phyloP scores from a whole-genome alignment of 441 rosid genomes.

The Mallotus japonicus region DNA sequence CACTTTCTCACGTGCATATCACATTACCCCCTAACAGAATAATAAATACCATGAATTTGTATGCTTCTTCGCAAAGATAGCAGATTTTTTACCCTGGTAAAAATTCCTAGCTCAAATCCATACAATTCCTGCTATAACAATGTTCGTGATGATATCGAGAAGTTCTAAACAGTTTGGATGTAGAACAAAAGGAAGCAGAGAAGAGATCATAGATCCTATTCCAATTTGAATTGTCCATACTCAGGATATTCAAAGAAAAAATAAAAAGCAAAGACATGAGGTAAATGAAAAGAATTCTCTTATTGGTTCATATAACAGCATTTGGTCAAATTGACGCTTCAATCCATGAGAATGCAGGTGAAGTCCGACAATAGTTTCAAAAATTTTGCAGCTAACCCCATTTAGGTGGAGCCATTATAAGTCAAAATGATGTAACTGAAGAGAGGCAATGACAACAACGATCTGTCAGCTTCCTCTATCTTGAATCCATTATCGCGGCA shows the following conservation, averaged over 20 bases:
- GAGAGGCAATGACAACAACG: constrained; percentile 9
- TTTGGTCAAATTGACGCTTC: constrained; percentile 4
- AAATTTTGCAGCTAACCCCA: constrained; percentile 13
- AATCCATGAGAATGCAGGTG: not conserved
- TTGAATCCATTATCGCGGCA: constrained; percentile 57
- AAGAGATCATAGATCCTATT: not conserved
- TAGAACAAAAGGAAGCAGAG: too few species aligned
- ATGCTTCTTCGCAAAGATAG: not conserved
- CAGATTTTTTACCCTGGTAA: not conserved
- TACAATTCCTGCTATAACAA: not conserved
- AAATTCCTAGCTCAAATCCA: not conserved
- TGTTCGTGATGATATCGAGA: too few species aligned
- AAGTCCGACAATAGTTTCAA: constrained; percentile 7
- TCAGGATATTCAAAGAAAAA: not conserved
- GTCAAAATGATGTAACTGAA: constrained; percentile 17
- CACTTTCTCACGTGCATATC: constrained; percentile 27
- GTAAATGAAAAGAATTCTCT: not conserved
- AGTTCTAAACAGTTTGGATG: too few species aligned
- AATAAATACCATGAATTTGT: not conserved
- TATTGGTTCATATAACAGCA: not conserved
- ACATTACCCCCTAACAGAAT: not conserved
- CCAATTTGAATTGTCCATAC: not conserved
- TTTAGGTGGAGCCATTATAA: not conserved
- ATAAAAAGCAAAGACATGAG: not conserved
- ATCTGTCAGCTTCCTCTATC: constrained; percentile 28